Conservation (phyloP, 2,329 filamentous ascomycete species). For the Lasiodiplodia citricola region DNA sequence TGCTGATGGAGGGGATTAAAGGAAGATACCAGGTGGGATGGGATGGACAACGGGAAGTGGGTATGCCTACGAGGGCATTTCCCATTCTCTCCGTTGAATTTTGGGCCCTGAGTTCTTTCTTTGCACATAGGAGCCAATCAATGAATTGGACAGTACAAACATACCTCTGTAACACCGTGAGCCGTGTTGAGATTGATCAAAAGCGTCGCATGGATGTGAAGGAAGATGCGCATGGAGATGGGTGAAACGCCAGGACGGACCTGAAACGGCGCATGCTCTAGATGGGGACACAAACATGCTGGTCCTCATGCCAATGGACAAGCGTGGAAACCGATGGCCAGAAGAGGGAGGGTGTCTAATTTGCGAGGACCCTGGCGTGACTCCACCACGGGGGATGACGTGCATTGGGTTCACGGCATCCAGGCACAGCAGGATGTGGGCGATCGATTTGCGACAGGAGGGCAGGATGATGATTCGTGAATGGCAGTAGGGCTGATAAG, state of each 20-base stretch:
- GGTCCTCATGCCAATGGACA: slow-evolving; percentile 2
- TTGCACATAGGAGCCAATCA: slow-evolving; percentile 22
- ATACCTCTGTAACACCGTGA: not conserved
- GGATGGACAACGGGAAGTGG: slow-evolving; percentile 3
- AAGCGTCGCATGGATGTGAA: not conserved
- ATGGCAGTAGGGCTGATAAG: not conserved
- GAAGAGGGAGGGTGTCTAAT: not conserved
- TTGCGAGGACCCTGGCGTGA: slow-evolving; percentile 2
- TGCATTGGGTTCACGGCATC: slow-evolving; percentile 4
- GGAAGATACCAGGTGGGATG: not conserved
- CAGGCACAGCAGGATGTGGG: slow-evolving; percentile 7
- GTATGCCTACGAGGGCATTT: not conserved
- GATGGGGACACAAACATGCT: not conserved
- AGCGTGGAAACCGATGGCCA: not conserved
- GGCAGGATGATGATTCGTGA: slow-evolving; percentile 22
- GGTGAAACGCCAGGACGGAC: not conserved
- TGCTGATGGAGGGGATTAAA: slow-evolving; percentile 9
- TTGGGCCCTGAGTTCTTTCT: slow-evolving; percentile 9
- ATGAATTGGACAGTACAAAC: slow-evolving; percentile 17
- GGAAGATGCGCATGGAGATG: not conserved
- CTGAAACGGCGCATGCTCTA: not conserved
- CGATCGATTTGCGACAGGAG: not conserved
- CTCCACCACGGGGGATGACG: slow-evolving; percentile 19
- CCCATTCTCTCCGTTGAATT: not conserved
- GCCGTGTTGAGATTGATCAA: not conserved